Evolutionary conservation across 169 alveolate genomes (phyloP).

Genomic region (Plasmodium reichenowi): DNA sequence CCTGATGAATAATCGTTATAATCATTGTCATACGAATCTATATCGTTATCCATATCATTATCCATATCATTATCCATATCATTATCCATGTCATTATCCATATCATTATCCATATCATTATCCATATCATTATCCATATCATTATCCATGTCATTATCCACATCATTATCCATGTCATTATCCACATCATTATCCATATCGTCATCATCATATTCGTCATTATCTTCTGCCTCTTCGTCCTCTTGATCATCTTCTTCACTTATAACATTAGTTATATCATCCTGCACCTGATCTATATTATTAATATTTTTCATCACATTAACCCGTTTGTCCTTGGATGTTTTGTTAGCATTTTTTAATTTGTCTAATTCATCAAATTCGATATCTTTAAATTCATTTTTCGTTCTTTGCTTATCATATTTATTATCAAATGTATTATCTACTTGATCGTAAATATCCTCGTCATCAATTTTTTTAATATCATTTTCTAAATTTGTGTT

Average conservation of each 20-base stretch:
- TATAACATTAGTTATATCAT: not conserved
- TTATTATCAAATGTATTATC: not conserved
- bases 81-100: constrained; percentile 12
- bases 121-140: constrained; percentile 2
- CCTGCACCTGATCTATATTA: constrained; percentile 4
- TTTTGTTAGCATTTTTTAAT: constrained; percentile 13
- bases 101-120: not conserved
- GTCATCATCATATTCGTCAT: constrained; percentile 23
- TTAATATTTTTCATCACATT: constrained; percentile 7
- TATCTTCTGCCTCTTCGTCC: constrained; percentile 12
- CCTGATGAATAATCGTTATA: constrained; percentile 49
- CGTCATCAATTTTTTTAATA: not conserved
- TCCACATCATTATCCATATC: constrained; percentile 11
- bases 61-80: constrained; percentile 13
- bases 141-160: constrained; percentile 9
- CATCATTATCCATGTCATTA: constrained; percentile 13
- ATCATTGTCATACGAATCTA: constrained; percentile 45
- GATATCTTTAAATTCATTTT: not conserved
- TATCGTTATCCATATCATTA: constrained; percentile 15
- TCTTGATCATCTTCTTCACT: constrained; percentile 22
- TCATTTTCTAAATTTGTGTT: constrained; percentile 1
- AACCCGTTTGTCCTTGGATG: constrained; percentile 4
- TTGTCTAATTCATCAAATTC: constrained; percentile 32
- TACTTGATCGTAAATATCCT: not conserved
- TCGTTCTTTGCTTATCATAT: not conserved